phyloP scores from a whole-genome alignment of 345 rosid genomes.

The Arabidopsis arenosa region DNA sequence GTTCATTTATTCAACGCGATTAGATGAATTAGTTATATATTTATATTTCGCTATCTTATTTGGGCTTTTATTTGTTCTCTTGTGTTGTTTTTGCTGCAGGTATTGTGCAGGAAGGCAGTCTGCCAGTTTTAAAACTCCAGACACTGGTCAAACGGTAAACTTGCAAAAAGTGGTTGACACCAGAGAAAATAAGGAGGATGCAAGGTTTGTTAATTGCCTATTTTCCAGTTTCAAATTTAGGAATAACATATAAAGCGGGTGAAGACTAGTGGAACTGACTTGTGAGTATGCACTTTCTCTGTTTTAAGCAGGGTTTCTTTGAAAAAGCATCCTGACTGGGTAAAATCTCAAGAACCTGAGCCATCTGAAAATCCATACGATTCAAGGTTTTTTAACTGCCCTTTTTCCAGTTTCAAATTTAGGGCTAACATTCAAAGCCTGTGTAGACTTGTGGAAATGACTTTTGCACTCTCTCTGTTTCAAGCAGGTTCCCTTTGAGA shows the following conservation, averaged over 20 bases:
- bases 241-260: not conserved
- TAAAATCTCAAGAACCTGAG: constrained; percentile 22
- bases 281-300: not conserved
- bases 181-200: not conserved
- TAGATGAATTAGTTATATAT: not conserved
- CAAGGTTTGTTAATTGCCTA: constrained; percentile 10
- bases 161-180: constrained; percentile 1
- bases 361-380: not conserved
- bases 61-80: not conserved
- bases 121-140: not conserved
- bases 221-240: not conserved
- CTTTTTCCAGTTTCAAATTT: not conserved
- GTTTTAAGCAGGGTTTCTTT: constrained; percentile 8
- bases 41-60: not conserved
- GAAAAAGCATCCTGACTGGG: constrained; percentile 11
- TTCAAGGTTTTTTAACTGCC: too few relatives aligned
- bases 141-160: not conserved
- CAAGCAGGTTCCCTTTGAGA: constrained; percentile 17
- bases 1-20: not conserved
- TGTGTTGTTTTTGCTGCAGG: constrained; percentile 17
- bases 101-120: constrained; percentile 1
- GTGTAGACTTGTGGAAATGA: not conserved
- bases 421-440: not conserved
- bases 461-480: not conserved
- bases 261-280: not conserved